These are phyloP conservation scores for Monilinia fructigena DNA, from an alignment of 2,329 filamentous ascomycete genomes.

Conservation along the genomic window DNA sequence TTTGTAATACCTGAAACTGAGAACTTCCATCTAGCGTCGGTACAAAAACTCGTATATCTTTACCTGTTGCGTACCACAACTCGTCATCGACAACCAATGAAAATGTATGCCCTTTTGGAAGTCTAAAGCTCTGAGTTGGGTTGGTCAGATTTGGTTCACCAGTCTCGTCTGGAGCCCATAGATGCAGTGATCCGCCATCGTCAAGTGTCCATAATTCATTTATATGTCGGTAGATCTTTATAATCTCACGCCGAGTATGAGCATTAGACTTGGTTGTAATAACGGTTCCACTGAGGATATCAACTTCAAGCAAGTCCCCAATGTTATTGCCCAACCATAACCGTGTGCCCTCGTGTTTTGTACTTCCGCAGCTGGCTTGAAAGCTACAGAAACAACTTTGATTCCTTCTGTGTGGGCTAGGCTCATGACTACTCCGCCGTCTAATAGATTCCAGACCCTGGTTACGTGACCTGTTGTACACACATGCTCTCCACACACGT, in stretches of 20 bases:
- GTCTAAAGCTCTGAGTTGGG: conserved; percentile 70
- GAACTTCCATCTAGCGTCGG: conserved; percentile 66
- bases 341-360: conserved; percentile 75
- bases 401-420: conserved; percentile 81
- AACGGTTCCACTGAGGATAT: conserved; percentile 71
- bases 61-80: conserved; percentile 85
- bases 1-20: conserved; percentile 71
- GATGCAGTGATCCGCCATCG: conserved; percentile 78
- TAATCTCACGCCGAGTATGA: conserved; percentile 75
- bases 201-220: conserved; percentile 94
- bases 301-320: conserved; percentile 86
- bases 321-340: conserved; percentile 89
- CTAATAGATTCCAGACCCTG: conserved; percentile 80
- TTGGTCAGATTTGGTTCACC: conserved; percentile 73
- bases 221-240: conserved; percentile 80
- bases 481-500: conserved; percentile 82
- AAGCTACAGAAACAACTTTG: conserved; percentile 76
- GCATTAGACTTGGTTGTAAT: conserved; percentile 66
- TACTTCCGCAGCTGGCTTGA: conserved; percentile 77
- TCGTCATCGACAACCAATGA: conserved; percentile 83
- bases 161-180: conserved; percentile 77
- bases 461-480: conserved; percentile 87
- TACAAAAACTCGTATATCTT: conserved; percentile 80
- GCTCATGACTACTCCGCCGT: conserved; percentile 78
- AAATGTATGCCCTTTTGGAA: conserved; percentile 80